Conservation (phyloP, 768 basidiomycete species). For the Trametes villosa region DNA sequence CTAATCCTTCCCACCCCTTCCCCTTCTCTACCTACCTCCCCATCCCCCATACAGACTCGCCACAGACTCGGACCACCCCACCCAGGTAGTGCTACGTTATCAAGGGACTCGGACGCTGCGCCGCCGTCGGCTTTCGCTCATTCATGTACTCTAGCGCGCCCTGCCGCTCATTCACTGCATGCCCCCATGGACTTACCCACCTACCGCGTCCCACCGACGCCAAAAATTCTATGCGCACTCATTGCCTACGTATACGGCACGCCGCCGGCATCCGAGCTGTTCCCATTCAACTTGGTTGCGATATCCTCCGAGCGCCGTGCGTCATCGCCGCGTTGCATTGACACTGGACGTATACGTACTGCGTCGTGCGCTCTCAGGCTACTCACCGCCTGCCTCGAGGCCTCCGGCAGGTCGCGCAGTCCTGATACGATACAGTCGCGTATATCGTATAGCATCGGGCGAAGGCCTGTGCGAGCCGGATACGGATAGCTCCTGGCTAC, state of each 20-base stretch:
- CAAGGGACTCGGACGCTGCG: background rate
- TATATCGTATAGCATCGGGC: background rate
- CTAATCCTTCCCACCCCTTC: background rate
- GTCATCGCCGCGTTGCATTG: background rate
- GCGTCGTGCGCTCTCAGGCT: background rate
- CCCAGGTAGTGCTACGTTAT: background rate
- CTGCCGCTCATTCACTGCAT: background rate
- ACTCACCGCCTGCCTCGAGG: background rate
- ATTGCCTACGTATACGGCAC: too few relatives aligned
- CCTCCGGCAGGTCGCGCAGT: too few relatives aligned
- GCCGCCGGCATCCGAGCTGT: too few relatives aligned
- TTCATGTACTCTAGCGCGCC: background rate
- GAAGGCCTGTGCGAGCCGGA: background rate
- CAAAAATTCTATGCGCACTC: too few relatives aligned
- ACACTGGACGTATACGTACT: too few relatives aligned
- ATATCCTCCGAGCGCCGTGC: background rate
- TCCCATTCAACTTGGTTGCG: too few relatives aligned
- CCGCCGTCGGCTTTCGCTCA: background rate
- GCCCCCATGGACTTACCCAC: too few relatives aligned
- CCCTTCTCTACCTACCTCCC: background rate
- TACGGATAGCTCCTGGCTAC: background rate
- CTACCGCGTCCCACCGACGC: too few relatives aligned
- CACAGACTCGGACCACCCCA: background rate
- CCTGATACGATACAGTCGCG: too few relatives aligned
- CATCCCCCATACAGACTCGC: background rate